A percentile compares a stretch with the other conserved stretches of the same genome.
phyloP scores from a whole-genome alignment of 495 filamentous ascomycete species.

The Penicillium desertorum region DNA sequence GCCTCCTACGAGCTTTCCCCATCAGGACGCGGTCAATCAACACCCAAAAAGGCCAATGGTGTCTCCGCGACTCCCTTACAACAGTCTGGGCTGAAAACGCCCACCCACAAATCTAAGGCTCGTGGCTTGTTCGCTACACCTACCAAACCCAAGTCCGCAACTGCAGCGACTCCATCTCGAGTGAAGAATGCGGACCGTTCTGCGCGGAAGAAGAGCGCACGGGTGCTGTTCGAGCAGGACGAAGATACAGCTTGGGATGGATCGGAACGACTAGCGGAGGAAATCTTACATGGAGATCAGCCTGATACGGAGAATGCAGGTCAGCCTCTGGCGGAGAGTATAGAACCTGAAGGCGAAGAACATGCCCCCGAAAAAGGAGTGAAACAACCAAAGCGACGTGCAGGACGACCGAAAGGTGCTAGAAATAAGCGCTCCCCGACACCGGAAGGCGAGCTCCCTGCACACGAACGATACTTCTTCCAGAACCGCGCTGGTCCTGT shows the following conservation, averaged over 20 bases:
- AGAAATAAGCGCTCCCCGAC: slow-evolving; percentile 72
- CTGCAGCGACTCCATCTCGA: slow-evolving; percentile 51
- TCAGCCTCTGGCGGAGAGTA: slow-evolving; percentile 39
- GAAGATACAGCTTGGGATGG: slow-evolving; percentile 77
- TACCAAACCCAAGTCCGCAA: slow-evolving; percentile 33
- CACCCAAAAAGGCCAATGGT: slow-evolving; percentile 40
- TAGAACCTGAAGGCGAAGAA: slow-evolving; percentile 35
- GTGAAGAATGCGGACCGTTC: slow-evolving; percentile 74
- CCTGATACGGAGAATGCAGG: slow-evolving; percentile 39
- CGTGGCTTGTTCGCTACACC: slow-evolving; percentile 44
- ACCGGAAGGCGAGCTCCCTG: slow-evolving; percentile 73
- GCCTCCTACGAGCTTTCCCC: slow-evolving; percentile 31
- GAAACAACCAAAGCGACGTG: slow-evolving; percentile 55
- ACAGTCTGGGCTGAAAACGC: slow-evolving; percentile 46
- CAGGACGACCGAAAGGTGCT: slow-evolving; percentile 58
- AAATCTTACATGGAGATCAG: slow-evolving; percentile 60
- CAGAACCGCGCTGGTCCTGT: slow-evolving; percentile 78
- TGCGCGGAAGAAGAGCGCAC: slow-evolving; percentile 81
- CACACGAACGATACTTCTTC: slow-evolving; percentile 90
- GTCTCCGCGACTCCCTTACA: slow-evolving; percentile 38
- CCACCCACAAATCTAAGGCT: slow-evolving; percentile 44
- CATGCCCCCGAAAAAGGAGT: slow-evolving; percentile 31
- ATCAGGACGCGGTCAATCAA: slow-evolving; percentile 33
- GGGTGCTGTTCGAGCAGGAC: slow-evolving; percentile 66
- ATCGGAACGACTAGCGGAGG: slow-evolving; percentile 67